Evolutionary conservation across 352 stramenopile genomes (phyloP), one percentile per base, ranked within the genome.

Genomic region (Phytophthora sp.): DNA sequence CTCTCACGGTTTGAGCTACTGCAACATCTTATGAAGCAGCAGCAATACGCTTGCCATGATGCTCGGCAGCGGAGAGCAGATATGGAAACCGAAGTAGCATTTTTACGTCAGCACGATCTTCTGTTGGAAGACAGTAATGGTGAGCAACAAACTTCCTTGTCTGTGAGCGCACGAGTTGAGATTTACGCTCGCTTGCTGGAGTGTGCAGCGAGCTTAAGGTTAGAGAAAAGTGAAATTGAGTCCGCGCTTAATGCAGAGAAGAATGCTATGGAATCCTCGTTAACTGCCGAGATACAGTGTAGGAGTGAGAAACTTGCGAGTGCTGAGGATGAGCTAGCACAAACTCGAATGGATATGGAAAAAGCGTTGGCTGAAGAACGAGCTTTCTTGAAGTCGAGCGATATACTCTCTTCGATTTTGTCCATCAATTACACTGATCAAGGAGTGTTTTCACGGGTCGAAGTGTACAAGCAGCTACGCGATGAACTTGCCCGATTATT

Each of bases 111-210:
- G 4, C 43, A 60, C n/a, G 45, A 49, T 4, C 55, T 82, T 12
- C 38, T 76, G 0, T 17, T 27, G 0, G 20, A 32, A n/a, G 12
- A 21, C 4, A 41, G 20, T n/a, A 15, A 39, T 13, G 20, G 55
- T 1, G 20, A 30, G 44, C 5, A 23, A 11, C 6, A 6, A 21
- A 32, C 3, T 8, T 7, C 27, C 0, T 37, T 82, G 7, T 57
- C 66, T 6, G 43, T 51, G n/a, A 43, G 24, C n/a, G 41, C 28
- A 5, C 72, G 65, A 5, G 20, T 81, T 12, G 34, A 27, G 10
- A 59, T 81, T 13, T 81, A 84, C 55, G 67, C 54, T 12, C 43
- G 37, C 45, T 38, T 81, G 34, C 17, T 76, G 13, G 11, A 56
- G 13, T 41, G 43, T 37, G 23, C 17, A 2, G 50, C 59, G 13